Evolutionary conservation across 2,329 filamentous ascomycete genomes (phyloP).

Genomic region (Pseudophaeomoniella oleicola): DNA sequence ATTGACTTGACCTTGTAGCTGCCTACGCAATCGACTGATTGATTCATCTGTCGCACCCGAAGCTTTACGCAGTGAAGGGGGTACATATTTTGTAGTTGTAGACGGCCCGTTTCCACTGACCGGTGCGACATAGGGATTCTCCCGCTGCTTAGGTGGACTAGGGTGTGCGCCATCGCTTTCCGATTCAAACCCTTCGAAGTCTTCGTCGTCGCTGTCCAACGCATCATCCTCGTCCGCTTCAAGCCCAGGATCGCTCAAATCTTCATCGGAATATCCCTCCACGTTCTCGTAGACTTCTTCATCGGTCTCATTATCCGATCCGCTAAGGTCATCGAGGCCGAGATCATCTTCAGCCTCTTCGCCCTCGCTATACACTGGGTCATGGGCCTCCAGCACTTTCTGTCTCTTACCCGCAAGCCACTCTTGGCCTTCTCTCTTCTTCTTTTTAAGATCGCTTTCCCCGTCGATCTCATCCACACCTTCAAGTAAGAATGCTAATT

Average conservation of each 20-base stretch:
- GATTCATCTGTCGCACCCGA: conserved; percentile 51
- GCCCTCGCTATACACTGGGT: conserved; percentile 14
- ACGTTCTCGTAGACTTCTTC: conserved; percentile 21
- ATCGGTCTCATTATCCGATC: conserved; percentile 19
- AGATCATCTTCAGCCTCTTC: conserved; percentile 11
- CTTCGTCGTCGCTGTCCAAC: conserved; percentile 3
- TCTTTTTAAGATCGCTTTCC: conserved; percentile 35
- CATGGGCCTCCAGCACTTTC: conserved; percentile 13
- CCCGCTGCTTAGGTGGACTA: conserved; percentile 39
- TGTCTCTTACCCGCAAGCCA: conserved; percentile 33
- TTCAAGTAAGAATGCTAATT: conserved; percentile 53
- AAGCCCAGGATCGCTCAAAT: conserved; percentile 9
- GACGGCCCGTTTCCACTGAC: conserved; percentile 21
- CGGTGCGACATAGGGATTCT: conserved; percentile 85
- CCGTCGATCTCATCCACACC: conserved; percentile 43
- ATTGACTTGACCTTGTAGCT: conserved; percentile 81
- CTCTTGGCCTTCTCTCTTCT: conserved; percentile 48
- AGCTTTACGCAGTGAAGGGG: conserved; percentile 62
- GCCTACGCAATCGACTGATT: conserved; percentile 55
- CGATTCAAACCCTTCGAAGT: conserved; percentile 27
- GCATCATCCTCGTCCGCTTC: conserved; percentile 5
- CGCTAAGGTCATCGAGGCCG: too few relatives aligned
- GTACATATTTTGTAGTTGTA: conserved; percentile 61
- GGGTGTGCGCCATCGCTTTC: conserved; percentile 14
- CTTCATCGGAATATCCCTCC: conserved; percentile 13